Base-by-base conservation (phyloP, 176 grass and related monocot genomes). In the Eleusine coracana region DNA sequence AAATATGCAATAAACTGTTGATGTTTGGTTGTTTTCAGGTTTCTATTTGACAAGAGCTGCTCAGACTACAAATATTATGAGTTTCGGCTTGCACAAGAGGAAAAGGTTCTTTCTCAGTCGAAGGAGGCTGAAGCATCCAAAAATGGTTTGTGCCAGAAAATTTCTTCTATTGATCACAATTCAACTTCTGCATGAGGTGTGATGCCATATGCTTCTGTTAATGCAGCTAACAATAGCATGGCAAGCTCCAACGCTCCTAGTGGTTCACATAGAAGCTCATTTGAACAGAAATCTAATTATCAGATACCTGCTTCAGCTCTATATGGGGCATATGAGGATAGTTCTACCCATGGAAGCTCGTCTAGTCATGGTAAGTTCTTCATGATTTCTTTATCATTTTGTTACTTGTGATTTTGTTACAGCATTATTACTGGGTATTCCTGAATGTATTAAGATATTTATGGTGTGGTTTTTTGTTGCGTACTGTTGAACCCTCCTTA, bases 11-110 rank as follows among this genome's bases (percentile, higher is more conserved):
- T 78, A 39, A 83, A 59, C 36, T 66, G 7, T 61, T 86, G 3
- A 29, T 48, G 0, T 81, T 80, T 41, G 56, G 16, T 84, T n/a
- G 74, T 79, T 62, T 91, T 50, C 84, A 99, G 93, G 87, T 99
- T 99, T 91, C 83, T 99, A 31, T 99, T 99, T 83, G 97, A 99
- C 74, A 87, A 92, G 72, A 90, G 80, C 82, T 99, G 87, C 77
- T 23, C 91, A 78, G 97, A 94, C 58, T 99, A 94, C 80, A 94
- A 90, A 83, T 99, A 99, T 76, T 99, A 99, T 38, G 93, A 96
- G 70, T 86, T 80, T 76, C 70, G 23, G 66, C 91, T 99, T 82
- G 70, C 84, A 71, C 89, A 94, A 82, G 97, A 99, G 84, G 97
- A 96, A 87, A 96, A 77, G 17, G 55, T 82, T 66, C 81, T 90